Evolutionary conservation across 2,329 filamentous ascomycete species (phyloP).

Genomic region (Penicillium occitanis): DNA sequence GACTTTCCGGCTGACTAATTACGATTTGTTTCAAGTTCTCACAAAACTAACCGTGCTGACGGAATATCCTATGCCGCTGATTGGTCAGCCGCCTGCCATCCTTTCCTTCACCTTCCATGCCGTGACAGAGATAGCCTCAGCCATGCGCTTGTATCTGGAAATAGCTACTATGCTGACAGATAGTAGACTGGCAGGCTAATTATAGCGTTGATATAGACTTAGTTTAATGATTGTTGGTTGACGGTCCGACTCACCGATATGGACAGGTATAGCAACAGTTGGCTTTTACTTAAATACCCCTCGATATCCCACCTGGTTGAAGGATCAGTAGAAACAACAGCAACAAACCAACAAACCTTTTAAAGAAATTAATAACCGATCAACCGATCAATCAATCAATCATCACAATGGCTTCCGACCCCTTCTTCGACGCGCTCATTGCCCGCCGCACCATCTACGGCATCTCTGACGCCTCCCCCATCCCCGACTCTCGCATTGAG

Average conservation of each 20-base stretch:
- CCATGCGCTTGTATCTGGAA: neutral
- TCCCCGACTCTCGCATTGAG: slow-evolving; percentile 32
- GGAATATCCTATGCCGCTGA: neutral
- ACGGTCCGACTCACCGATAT: neutral
- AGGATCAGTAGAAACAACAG: neutral
- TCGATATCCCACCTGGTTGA: neutral
- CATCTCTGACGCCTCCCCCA: slow-evolving; percentile 30
- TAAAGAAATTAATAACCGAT: too few relatives aligned
- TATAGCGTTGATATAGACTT: neutral
- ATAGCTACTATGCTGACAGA: neutral
- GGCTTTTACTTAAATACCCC: slow-evolving; percentile 2
- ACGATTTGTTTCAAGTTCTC: neutral
- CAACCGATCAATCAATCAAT: neutral
- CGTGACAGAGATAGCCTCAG: neutral
- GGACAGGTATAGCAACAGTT: neutral
- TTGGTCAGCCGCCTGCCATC: neutral
- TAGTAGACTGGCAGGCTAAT: neutral
- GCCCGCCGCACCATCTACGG: slow-evolving; percentile 34
- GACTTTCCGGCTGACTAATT: neutral
- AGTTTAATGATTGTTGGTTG: neutral
- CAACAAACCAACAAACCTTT: neutral
- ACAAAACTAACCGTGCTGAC: neutral
- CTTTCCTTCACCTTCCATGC: neutral
- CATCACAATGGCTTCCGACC: slow-evolving; percentile 17
- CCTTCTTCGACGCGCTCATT: slow-evolving; percentile 29